Conservation (phyloP, 2,329 filamentous ascomycete genomes). For the Arachnomyces sp. region DNA sequence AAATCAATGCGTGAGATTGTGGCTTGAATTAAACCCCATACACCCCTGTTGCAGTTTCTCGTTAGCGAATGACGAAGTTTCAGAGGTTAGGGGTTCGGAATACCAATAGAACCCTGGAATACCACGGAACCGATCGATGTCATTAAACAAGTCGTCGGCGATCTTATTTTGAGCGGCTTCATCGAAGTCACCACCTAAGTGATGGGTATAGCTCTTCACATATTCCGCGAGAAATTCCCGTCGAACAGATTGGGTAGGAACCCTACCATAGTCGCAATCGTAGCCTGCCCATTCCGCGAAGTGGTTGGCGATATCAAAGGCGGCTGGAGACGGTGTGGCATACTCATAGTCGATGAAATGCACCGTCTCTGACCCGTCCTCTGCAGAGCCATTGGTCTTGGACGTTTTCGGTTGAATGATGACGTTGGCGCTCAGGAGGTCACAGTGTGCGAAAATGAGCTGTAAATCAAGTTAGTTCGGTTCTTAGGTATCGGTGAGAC, state of each 20-base stretch:
- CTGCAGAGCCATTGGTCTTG: slow-evolving; percentile 20
- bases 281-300: slow-evolving; percentile 98
- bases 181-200: slow-evolving; percentile 43
- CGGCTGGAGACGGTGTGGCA: slow-evolving; percentile 83
- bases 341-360: slow-evolving; percentile 99
- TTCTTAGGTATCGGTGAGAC: slow-evolving; percentile 5
- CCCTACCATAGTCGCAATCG: slow-evolving; percentile 77
- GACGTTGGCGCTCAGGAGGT: slow-evolving; percentile 91
- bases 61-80: not conserved
- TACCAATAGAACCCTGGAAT: slow-evolving; percentile 75
- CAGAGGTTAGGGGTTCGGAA: slow-evolving; percentile 3
- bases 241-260: slow-evolving; percentile 71
- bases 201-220: slow-evolving; percentile 61
- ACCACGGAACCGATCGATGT: slow-evolving; percentile 81
- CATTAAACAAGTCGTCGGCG: slow-evolving; percentile 59
- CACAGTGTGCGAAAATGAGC: slow-evolving; percentile 91
- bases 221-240: slow-evolving; percentile 78
- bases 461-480: slow-evolving; percentile 26
- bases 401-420: slow-evolving; percentile 58
- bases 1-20: slow-evolving; percentile 94
- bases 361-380: slow-evolving; percentile 46
- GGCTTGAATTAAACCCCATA: slow-evolving; percentile 92
- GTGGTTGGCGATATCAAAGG: slow-evolving; percentile 96
- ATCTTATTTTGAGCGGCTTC: slow-evolving; percentile 38
- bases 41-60: slow-evolving; percentile 55